phyloP scores from a whole-genome alignment of 2,329 filamentous ascomycete genomes.

The Neofusicoccum kwambonambiense region DNA sequence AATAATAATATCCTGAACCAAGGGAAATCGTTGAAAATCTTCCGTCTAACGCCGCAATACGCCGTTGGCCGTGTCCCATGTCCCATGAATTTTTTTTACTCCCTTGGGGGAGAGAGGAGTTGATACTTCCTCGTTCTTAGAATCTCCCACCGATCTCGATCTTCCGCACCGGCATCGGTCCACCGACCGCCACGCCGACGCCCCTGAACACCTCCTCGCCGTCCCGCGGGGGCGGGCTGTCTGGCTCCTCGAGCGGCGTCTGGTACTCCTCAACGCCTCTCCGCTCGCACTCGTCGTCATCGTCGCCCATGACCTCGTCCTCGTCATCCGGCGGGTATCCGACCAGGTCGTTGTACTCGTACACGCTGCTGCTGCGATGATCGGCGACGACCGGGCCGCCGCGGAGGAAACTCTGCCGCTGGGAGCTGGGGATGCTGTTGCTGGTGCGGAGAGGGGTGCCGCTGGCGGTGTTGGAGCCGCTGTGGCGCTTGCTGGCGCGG shows the following conservation, averaged over 20 bases:
- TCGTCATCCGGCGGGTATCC: conserved; percentile 2
- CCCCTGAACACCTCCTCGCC: conserved; percentile 2
- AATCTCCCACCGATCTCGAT: background rate
- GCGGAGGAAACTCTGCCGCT: background rate
- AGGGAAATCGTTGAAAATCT: background rate
- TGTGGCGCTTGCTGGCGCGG: conserved; percentile 4
- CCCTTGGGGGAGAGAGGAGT: no score
- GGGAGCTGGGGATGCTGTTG: background rate
- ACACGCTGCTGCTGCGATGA: conserved; percentile 5
- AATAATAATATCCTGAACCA: background rate
- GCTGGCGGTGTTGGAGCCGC: background rate
- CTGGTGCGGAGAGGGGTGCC: background rate
- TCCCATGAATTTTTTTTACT: background rate
- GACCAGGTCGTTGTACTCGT: background rate
- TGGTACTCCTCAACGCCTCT: background rate
- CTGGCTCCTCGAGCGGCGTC: conserved; percentile 6
- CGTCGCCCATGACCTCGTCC: background rate
- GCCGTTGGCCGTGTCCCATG: background rate
- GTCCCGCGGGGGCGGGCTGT: background rate
- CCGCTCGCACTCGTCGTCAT: background rate
- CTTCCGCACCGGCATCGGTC: background rate
- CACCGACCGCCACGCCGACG: background rate
- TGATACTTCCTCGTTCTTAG: background rate
- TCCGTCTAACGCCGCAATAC: background rate
- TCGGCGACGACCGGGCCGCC: background rate